These are phyloP conservation scores for Lachnellula occidentalis DNA, from an alignment of 2,329 filamentous ascomycete genomes.

Conservation along the genomic window DNA sequence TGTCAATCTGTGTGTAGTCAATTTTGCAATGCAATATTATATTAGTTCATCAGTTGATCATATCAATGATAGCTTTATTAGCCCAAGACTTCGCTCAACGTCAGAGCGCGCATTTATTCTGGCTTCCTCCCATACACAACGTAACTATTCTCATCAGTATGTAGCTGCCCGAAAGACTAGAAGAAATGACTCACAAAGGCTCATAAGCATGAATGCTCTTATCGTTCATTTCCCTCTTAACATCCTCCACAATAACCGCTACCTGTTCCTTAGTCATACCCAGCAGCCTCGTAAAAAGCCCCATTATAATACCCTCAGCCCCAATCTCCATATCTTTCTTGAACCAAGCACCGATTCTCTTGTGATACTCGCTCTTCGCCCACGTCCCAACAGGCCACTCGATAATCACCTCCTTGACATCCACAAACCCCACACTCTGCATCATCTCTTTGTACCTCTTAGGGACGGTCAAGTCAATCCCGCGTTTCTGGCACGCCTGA, in stretches of 20 bases:
- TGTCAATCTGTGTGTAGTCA: too few relatives aligned
- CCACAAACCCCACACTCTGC: slow-evolving; percentile 16
- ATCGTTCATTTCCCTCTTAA: slow-evolving; percentile 11
- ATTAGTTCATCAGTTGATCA: background rate
- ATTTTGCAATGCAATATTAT: background rate
- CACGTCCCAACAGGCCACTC: slow-evolving; percentile 37
- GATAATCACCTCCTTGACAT: slow-evolving; percentile 36
- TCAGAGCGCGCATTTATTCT: background rate
- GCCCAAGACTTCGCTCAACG: too few relatives aligned
- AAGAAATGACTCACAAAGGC: slow-evolving; percentile 10
- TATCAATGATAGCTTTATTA: too few relatives aligned
- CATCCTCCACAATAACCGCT: slow-evolving; percentile 1
- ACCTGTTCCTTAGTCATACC: slow-evolving; percentile 14
- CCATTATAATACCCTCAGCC: slow-evolving; percentile 5
- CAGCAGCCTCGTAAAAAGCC: slow-evolving; percentile 9
- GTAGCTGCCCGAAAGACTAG: background rate
- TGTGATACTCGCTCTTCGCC: slow-evolving; percentile 6
- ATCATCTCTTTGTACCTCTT: slow-evolving; percentile 12
- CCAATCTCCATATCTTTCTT: slow-evolving; percentile 4
- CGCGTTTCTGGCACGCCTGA: background rate
- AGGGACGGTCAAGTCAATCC: slow-evolving; percentile 6
- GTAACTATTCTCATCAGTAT: background rate
- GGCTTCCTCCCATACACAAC: slow-evolving; percentile 7
- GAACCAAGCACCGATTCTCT: slow-evolving; percentile 7
- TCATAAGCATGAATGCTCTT: slow-evolving; percentile 12